Evolutionary conservation across 495 filamentous ascomycete genomes (phyloP).

Genomic region (Talaromyces trachyspermus): DNA sequence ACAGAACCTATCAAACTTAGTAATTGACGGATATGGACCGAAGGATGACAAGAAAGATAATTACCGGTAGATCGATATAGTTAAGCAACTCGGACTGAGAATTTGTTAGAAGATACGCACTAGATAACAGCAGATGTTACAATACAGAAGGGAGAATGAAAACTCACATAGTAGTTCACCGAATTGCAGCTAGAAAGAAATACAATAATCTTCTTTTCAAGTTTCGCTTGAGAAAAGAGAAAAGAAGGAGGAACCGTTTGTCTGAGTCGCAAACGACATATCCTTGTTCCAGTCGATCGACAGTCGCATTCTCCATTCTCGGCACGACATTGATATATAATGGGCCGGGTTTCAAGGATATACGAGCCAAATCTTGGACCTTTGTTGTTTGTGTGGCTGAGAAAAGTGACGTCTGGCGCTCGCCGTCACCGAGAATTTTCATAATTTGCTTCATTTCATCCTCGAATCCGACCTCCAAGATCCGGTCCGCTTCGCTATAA

Average conservation of each 20-base stretch:
- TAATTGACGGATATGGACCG: slow-evolving; percentile 93
- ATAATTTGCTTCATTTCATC: slow-evolving; percentile 97
- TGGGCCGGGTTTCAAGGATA: slow-evolving; percentile 85
- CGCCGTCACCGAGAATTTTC: slow-evolving; percentile 84
- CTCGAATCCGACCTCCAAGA: slow-evolving; percentile 95
- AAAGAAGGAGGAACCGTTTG: slow-evolving; percentile 87
- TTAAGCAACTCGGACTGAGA: slow-evolving; percentile 70
- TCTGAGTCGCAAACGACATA: slow-evolving; percentile 91
- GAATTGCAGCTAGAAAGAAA: slow-evolving; percentile 92
- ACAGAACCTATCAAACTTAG: slow-evolving; percentile 66
- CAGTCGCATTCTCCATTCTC: slow-evolving; percentile 71
- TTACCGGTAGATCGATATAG: slow-evolving; percentile 79
- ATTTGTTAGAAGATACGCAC: not conserved
- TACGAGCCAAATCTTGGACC: slow-evolving; percentile 90
- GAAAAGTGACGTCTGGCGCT: slow-evolving; percentile 94
- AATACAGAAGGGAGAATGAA: not conserved
- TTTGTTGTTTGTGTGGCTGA: slow-evolving; percentile 97
- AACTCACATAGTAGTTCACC: slow-evolving; percentile 72
- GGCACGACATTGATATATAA: slow-evolving; percentile 94
- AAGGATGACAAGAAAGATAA: slow-evolving; percentile 70
- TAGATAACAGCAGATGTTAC: not conserved
- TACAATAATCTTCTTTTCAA: slow-evolving; percentile 94
- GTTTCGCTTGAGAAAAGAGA: slow-evolving; percentile 90
- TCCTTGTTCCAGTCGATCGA: slow-evolving; percentile 89
- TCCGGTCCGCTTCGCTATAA: slow-evolving; percentile 76